These are phyloP conservation scores for Talaromyces thailandensis DNA, from an alignment of 495 filamentous ascomycete species.

Conservation along the genomic window DNA sequence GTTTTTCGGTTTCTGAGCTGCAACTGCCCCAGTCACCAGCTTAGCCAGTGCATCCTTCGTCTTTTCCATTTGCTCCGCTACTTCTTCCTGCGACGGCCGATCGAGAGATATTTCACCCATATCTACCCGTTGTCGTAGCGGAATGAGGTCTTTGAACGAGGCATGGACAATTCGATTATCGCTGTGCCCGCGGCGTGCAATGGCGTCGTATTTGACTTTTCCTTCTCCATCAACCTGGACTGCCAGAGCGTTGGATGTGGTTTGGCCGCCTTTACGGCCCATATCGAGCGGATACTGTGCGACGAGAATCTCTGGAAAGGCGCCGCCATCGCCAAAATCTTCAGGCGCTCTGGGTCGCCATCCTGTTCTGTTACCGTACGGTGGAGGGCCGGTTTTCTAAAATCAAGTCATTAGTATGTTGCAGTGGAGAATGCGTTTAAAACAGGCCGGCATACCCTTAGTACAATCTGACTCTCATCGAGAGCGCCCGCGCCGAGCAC, in stretches of 20 bases:
- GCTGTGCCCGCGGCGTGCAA: slow-evolving; percentile 82
- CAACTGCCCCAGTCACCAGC: slow-evolving; percentile 76
- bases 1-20: slow-evolving; percentile 92
- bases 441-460: slow-evolving; percentile 50
- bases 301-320: slow-evolving; percentile 88
- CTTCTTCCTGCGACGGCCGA: slow-evolving; percentile 75
- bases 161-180: slow-evolving; percentile 82
- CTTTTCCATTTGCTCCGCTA: slow-evolving; percentile 71
- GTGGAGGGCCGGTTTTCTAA: slow-evolving; percentile 75
- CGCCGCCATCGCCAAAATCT: slow-evolving; percentile 93
- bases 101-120: slow-evolving; percentile 89
- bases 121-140: slow-evolving; percentile 85
- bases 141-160: slow-evolving; percentile 94
- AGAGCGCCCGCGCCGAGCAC: slow-evolving; percentile 69
- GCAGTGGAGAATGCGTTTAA: background rate
- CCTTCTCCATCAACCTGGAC: slow-evolving; percentile 86
- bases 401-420: background rate
- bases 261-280: slow-evolving; percentile 65
- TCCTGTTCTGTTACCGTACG: slow-evolving; percentile 74
- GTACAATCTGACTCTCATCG: slow-evolving; percentile 78
- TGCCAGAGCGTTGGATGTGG: slow-evolving; percentile 77
- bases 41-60: slow-evolving; percentile 77
- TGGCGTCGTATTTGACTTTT: slow-evolving; percentile 93
- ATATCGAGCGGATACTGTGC: slow-evolving; percentile 95
- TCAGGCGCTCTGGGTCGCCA: slow-evolving; percentile 81